Evolutionary conservation across 345 rosid species (phyloP).

Genomic region (Lumnitzera racemosa): DNA sequence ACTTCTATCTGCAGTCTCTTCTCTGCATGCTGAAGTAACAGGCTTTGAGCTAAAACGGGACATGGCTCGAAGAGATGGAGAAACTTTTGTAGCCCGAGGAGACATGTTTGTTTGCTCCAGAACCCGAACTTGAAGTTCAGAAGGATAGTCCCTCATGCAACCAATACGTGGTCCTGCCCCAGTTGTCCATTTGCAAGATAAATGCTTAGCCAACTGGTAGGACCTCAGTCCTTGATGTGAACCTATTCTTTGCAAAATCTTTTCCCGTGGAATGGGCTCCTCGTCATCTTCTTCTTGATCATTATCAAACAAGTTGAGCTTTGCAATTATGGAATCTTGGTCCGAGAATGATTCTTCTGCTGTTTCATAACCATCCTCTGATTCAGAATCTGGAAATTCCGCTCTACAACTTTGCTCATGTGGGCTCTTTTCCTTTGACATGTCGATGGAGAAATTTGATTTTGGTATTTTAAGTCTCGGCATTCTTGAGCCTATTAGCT

Average conservation of each 20-base stretch:
- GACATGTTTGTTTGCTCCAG: conserved; percentile 69
- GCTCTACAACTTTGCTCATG: not conserved
- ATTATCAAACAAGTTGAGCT: conserved; percentile 46
- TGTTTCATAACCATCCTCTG: conserved; percentile 65
- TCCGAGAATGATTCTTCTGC: conserved; percentile 65
- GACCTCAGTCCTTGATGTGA: conserved; percentile 69
- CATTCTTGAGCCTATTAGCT: conserved; percentile 25
- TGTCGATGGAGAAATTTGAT: conserved; percentile 12
- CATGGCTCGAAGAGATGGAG: conserved; percentile 8
- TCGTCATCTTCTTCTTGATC: conserved; percentile 48
- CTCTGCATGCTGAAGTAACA: conserved; percentile 10
- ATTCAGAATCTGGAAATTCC: not conserved
- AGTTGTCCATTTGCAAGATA: conserved; percentile 77
- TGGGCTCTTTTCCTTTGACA: conserved; percentile 12
- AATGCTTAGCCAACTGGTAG: conserved; percentile 67
- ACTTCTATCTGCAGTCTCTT: conserved; percentile 15
- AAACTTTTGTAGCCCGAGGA: conserved; percentile 36
- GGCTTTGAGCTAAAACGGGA: conserved; percentile 12
- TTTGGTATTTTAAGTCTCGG: conserved; percentile 32
- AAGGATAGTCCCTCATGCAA: conserved; percentile 91
- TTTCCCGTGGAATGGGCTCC: conserved; percentile 52
- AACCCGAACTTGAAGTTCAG: conserved; percentile 64
- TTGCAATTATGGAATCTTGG: conserved; percentile 58
- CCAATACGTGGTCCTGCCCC: conserved; percentile 96
- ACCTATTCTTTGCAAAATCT: conserved; percentile 64